Evolutionary conservation across 2,329 filamentous ascomycete species (phyloP), one percentile per base, ranked within the genome.

Genomic region (Fusarium buharicum): DNA sequence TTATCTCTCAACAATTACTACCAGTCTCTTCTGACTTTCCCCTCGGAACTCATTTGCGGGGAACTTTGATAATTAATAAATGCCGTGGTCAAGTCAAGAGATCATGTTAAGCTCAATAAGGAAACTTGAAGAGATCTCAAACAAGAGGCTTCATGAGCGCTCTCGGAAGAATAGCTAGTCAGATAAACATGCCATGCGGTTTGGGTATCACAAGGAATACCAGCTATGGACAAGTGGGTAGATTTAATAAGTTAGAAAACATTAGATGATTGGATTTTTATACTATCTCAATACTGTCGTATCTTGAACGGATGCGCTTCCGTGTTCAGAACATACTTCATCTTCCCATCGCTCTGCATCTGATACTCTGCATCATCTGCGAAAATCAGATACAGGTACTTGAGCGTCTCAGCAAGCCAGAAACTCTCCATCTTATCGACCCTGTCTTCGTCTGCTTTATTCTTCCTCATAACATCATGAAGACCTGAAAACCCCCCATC

Each of bases 341-440:
- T 66, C 40, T 22, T 44, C 1, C 65, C 65, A 12, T 67, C 55
- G 10, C 58, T 65, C 22, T 34, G 52, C 1, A 66, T 43, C 33
- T 67, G 64, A 5, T 51, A 24, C 12, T 67, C 65, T 1, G 45
- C 22, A 13, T 67, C 58, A 5, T 67, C 64, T 0, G 64, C 46
- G 27, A 67, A 67, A 5, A 61, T 66, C 22, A 67, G 6, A 17
- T 67, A 67, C 20, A 67, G 24, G 24, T 67, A 67, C n/a, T 67
- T 67, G 27, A 67, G 12, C 4, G 61, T 67, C 34, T 67, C 65
- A 0, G 64, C 64, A 4, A 67, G 37, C 64, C 64, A 67, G 14
- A 67, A 67, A 3, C 64, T 67, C 34, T 67, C 64, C 64, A 67
- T 67, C 44, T 67, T 67, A 2, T 67, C 64, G 0, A 67, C 1